Evolutionary conservation across 1,284 basidiomycete genomes (phyloP), one percentile per base, ranked within the genome.

Genomic region (Gymnopus androsaceus): DNA sequence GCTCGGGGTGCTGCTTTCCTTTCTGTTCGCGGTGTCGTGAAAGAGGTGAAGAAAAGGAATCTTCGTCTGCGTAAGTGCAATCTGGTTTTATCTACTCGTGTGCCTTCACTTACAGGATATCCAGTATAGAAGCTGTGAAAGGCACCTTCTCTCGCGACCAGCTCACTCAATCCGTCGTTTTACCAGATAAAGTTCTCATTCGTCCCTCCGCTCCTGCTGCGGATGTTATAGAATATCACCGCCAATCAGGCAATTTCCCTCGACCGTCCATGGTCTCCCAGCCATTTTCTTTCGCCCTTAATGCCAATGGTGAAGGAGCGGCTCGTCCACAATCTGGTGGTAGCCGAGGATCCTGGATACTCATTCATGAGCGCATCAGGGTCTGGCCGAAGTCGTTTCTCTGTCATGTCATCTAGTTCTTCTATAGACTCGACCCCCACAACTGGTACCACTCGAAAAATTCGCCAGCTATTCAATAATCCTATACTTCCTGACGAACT

Each of bases 401-500:
- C 79, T 46, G 72, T 78, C 49, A 64, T 75, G 48, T 76, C 76
- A 11, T 73, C 72, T 14, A 54, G 57, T 5, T 71, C 71, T 12
- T 65, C 71, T 33, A 63, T 68, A 55, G 68, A 71, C 21, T 66
- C 69, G n/a, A 64, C 63, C 17, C 60, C 67, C 47, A 69, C 74
- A 36, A 66, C 67, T 21, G 75, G 74, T 6, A 69, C 73, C 15
- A 66, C 70, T 48, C 81, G 81, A 61, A 81, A 79, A 67, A 79
- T 88, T 56, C 77, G 78, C 28, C 87, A 88, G 64, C 55, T 79
- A 1, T 90, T 88, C 68, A 74, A 72, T 55, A 74, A 72, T 55
- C 84, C 88, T 5, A 77, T 87, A 21, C 79, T 90, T 1, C 84
- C 87, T 0, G 88, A 90, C 67, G 88, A 91, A 65, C 75, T 89